Percentiles rank a stretch among this genome's conserved stretches.
These are phyloP conservation scores for Phyllosticta citriasiana DNA, from an alignment of 2,329 filamentous ascomycete species.

Conservation along the genomic window DNA sequence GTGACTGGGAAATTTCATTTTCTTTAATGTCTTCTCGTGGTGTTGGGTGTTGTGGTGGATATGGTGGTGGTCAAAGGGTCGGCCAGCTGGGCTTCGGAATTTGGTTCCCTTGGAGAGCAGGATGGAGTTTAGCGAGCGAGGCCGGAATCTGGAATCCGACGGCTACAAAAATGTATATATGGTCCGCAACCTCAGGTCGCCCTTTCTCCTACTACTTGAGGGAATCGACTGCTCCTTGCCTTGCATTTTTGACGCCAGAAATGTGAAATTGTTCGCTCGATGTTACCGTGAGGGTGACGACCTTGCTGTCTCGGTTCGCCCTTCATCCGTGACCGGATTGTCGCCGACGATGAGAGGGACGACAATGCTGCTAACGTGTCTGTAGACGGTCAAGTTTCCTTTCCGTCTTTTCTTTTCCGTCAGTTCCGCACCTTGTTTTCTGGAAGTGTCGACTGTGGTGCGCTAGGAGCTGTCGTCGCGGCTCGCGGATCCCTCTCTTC, in stretches of 20 bases:
- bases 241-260: neutral
- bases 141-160: neutral
- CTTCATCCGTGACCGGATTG: neutral
- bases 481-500: neutral
- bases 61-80: neutral
- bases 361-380: neutral
- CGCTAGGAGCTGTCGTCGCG: neutral
- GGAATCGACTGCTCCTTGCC: neutral
- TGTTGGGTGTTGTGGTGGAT: neutral
- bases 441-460: neutral
- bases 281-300: neutral
- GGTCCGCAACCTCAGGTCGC: neutral
- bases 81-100: neutral
- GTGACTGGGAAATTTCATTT: neutral
- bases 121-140: neutral
- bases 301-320: neutral
- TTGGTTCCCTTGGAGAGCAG: neutral
- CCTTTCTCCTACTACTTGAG: neutral
- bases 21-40: neutral
- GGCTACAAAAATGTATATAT: neutral
- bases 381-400: neutral
- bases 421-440: neutral
- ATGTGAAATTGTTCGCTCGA: neutral
- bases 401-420: neutral
- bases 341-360: neutral